Conservation (phyloP, 331 rosid species). For the Malus hybrid region DNA sequence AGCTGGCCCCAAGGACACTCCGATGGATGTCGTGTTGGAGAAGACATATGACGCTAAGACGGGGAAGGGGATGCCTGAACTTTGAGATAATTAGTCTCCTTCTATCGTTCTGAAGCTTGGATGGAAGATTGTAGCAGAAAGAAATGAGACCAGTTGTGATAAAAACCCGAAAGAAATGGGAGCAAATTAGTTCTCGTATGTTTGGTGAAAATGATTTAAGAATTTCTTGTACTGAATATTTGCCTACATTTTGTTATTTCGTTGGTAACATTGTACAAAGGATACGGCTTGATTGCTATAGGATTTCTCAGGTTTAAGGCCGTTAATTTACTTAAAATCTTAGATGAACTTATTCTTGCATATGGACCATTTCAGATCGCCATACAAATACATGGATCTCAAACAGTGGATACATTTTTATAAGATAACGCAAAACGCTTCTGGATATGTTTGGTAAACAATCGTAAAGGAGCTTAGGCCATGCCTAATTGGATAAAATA, state of each 20-base stretch:
- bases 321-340: neutral
- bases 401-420: neutral
- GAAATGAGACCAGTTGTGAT: no score
- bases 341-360: neutral
- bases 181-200: neutral
- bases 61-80: slow-evolving; percentile 80
- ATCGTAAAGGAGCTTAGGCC: no score
- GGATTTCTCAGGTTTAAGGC: neutral
- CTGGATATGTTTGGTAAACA: neutral
- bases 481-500: no score
- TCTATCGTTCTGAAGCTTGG: neutral
- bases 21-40: slow-evolving; percentile 54
- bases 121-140: neutral
- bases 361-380: neutral
- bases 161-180: neutral
- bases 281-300: neutral
- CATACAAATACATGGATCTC: neutral
- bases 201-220: neutral
- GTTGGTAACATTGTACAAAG: neutral
- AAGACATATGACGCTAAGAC: slow-evolving; percentile 65
- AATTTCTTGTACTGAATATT: neutral
- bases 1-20: slow-evolving; percentile 82
- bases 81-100: slow-evolving; percentile 24
- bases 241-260: neutral
- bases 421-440: no score